Evolutionary conservation across 2,329 filamentous ascomycete species (phyloP), one percentile per base, ranked within the genome.

Genomic region (Aureobasidium leucospermi): DNA sequence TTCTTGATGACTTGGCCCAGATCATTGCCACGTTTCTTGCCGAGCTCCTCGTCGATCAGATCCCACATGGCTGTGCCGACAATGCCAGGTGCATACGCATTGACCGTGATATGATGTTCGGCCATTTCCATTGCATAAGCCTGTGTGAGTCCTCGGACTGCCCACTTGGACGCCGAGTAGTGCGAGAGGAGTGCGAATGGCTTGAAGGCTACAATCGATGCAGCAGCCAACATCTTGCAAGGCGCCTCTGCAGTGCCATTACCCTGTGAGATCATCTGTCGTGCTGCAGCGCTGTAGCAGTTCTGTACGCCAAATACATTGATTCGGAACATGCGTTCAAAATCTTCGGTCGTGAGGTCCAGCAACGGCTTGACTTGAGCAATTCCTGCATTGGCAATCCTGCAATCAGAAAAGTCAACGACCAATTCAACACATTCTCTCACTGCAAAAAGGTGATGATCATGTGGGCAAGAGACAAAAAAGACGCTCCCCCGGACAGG

Each of bases 11-110:
- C 80, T 28, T 81, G 78, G 2, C 81, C 81, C 64, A 78, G 81
- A 65, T 76, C 71, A 0, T 74, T 72, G 0, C 80, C 83, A 1
- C 71, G 75, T 60, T 76, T 76, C 67, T 80, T 76, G 0, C 78
- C 82, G 34, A 86, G 63, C 60, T 80, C 79, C 63, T 82, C 79
- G 62, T 88, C 86, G 58, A 88, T 87, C 2, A 82, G 67, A 47
- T 87, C 85, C 85, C 85, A 88, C 85, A 88, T 88, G 0, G 76
- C 74, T 0, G 84, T 87, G 0, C 80, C 83, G 0, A 88, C 84
- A 49, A 88, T 86, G 0, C 86, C 86, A 0, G 85, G 85, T 0
- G 83, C 85, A 65, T 87, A 88, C 0, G 81, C 79, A 64, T 88
- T 88, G 19, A 81, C 84, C 0, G 82, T 87, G 68, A 89, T 88